Percentiles rank a stretch among this genome's conserved stretches.
Evolutionary conservation across 2,329 filamentous ascomycete genomes (phyloP).

Genomic region (Celoporthe dispersa): DNA sequence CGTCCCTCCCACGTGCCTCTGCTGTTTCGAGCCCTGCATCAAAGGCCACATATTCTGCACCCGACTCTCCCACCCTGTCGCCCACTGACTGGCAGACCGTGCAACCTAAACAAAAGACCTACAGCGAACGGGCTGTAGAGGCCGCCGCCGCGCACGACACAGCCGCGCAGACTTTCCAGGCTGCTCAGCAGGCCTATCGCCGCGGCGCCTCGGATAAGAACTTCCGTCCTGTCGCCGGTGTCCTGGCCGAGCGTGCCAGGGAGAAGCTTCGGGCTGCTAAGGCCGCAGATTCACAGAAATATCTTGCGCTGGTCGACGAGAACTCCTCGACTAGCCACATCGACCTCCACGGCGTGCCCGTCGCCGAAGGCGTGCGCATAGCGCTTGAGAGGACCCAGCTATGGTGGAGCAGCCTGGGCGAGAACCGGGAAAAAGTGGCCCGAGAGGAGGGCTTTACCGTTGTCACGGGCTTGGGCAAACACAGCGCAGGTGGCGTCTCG

Average conservation of each 20-base stretch:
- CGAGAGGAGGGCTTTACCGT: conserved; percentile 67
- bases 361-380: conserved; percentile 81
- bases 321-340: conserved; percentile 66
- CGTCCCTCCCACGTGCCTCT: conserved; percentile 22
- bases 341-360: conserved; percentile 84
- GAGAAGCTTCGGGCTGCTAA: conserved; percentile 64
- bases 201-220: conserved; percentile 69
- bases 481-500: conserved; percentile 77
- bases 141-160: conserved; percentile 16
- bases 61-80: conserved; percentile 24
- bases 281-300: conserved; percentile 65
- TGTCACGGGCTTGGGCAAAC: conserved; percentile 79
- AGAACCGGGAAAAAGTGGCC: conserved; percentile 58
- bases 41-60: conserved; percentile 35
- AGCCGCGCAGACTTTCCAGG: conserved; percentile 37
- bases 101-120: conserved; percentile 21
- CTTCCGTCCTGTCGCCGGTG: conserved; percentile 75
- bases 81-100: conserved; percentile 25
- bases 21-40: conserved; percentile 33
- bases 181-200: conserved; percentile 48
- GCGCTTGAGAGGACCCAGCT: conserved; percentile 65
- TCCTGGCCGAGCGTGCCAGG: conserved; percentile 74
- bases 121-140: conserved; percentile 23
- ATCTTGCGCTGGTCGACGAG: conserved; percentile 69
- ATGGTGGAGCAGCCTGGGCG: conserved; percentile 80